Conservation (phyloP, 306 rosid genomes). For the Lathyrus tuberosus region DNA sequence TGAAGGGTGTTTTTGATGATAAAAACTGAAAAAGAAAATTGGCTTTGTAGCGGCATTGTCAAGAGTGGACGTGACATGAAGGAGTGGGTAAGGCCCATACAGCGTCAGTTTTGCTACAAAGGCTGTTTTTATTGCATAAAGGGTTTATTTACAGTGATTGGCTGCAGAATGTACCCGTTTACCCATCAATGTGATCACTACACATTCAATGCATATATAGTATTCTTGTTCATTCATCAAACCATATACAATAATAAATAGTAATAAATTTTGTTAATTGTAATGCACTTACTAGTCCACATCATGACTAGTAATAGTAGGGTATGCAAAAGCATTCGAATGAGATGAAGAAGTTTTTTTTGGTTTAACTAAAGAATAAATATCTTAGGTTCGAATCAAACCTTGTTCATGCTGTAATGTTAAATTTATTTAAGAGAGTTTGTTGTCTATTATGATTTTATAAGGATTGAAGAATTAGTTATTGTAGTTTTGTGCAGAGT, state of each 20-base stretch:
- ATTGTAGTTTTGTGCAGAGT: no score
- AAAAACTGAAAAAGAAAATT: conserved; percentile 40
- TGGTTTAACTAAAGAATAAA: no score
- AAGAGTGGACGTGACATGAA: conserved; percentile 61
- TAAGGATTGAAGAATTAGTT: no score
- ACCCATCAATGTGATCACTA: conserved; percentile 47
- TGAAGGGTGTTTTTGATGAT: conserved; percentile 19
- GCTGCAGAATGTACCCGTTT: conserved; percentile 41
- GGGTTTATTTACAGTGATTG: conserved; percentile 31
- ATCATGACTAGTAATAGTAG: no score
- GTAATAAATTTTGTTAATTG: no score
- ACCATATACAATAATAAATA: neutral
- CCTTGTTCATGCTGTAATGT: no score
- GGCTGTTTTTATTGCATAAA: conserved; percentile 43
- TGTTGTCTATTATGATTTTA: no score
- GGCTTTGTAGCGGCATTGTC: conserved; percentile 52
- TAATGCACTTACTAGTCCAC: no score
- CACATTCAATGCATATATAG: conserved; percentile 40
- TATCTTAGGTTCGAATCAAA: no score
- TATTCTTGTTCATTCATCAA: neutral
- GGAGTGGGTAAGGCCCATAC: conserved; percentile 57
- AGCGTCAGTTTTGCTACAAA: conserved; percentile 49
- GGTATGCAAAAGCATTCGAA: no score
- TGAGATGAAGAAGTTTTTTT: no score
- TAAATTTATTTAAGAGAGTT: no score